Percentiles rank a stretch among this genome's conserved stretches.
Conservation (phyloP, 495 filamentous ascomycete species). For the Neurospora intermedia region DNA sequence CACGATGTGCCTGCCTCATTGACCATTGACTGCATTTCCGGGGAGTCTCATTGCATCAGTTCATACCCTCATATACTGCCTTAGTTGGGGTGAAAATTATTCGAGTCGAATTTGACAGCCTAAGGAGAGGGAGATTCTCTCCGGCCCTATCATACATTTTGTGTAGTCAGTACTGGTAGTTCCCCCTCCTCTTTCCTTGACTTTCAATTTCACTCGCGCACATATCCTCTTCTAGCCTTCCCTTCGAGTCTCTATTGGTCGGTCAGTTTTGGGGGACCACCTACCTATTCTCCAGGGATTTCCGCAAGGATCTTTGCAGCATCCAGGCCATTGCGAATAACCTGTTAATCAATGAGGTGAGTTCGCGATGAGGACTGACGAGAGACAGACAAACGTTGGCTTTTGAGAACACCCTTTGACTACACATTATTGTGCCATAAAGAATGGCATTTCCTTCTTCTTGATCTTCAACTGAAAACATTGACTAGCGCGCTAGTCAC, state of each 20-base stretch:
- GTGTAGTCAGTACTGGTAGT: not conserved
- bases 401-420: not conserved
- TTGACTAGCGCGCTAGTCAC: not conserved
- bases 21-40: not conserved
- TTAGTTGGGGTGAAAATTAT: not conserved
- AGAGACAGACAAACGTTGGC: not conserved
- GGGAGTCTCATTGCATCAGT: not conserved
- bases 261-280: not conserved
- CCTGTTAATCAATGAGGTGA: not conserved
- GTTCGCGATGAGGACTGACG: not conserved
- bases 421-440: not conserved
- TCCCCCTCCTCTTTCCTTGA: not conserved
- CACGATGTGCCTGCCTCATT: not conserved
- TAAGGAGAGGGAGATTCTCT: not conserved
- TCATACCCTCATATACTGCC: not conserved
- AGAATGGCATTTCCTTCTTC: not conserved
- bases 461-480: not conserved
- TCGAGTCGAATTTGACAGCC: not conserved
- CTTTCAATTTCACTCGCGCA: not conserved
- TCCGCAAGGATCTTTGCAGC: not conserved
- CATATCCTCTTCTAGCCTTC: not conserved
- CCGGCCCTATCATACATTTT: not conserved
- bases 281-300: not conserved
- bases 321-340: not conserved
- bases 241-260: not conserved